Evolutionary conservation across 495 filamentous ascomycete species (phyloP).

Genomic region (Hypoxylon cercidicola): DNA sequence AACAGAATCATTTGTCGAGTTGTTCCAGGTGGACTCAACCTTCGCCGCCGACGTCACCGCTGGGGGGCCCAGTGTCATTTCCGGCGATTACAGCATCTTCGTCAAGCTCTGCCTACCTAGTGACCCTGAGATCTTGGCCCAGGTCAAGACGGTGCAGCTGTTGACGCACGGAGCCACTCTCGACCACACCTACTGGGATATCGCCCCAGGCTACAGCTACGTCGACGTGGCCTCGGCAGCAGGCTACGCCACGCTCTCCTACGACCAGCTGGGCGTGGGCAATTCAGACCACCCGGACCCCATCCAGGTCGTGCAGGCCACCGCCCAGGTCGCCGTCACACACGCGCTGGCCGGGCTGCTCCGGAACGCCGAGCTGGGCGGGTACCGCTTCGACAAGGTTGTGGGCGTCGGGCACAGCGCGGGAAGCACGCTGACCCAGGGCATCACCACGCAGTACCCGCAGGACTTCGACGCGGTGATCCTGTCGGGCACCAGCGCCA

Average conservation of each 20-base stretch:
- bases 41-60: background rate
- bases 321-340: constrained; percentile 51
- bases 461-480: constrained; percentile 47
- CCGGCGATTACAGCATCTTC: constrained; percentile 37
- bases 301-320: constrained; percentile 49
- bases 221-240: constrained; percentile 46
- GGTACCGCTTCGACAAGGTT: constrained; percentile 45
- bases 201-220: constrained; percentile 48
- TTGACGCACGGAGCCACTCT: constrained; percentile 45
- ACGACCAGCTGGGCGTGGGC: constrained; percentile 56
- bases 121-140: constrained; percentile 9
- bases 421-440: constrained; percentile 44
- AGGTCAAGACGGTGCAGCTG: constrained; percentile 42
- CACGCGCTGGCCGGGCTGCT: constrained; percentile 48
- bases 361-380: constrained; percentile 32
- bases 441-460: constrained; percentile 41
- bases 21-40: no score
- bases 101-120: constrained; percentile 43
- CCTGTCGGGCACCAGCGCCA: constrained; percentile 39
- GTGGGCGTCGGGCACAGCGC: constrained; percentile 55
- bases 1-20: no score
- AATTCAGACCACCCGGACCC: constrained; percentile 50
- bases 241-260: constrained; percentile 55
- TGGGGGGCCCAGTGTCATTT: constrained; percentile 5
- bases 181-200: constrained; percentile 47